These are phyloP conservation scores for Saccharum spontaneum DNA, from an alignment of 176 grass and related monocot species.

Conservation along the genomic window DNA sequence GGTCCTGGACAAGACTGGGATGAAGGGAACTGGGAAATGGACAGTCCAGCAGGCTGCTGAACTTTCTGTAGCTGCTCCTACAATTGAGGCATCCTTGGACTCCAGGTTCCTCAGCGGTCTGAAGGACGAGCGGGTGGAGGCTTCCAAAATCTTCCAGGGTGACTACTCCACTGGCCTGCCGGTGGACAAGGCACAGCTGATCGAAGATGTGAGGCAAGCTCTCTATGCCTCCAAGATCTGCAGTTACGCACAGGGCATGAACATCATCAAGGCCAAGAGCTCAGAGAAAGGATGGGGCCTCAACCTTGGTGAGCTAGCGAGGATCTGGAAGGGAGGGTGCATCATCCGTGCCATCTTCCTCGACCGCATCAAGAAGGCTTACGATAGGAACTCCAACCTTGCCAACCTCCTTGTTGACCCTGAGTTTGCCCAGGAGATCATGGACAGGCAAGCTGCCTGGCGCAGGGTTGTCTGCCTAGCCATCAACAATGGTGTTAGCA, in stretches of 20 bases:
- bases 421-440: constrained; percentile 74
- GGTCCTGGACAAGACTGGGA: constrained; percentile 85
- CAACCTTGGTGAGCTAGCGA: constrained; percentile 75
- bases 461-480: constrained; percentile 64
- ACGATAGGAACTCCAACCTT: constrained; percentile 61
- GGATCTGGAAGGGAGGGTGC: constrained; percentile 92
- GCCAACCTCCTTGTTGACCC: constrained; percentile 77
- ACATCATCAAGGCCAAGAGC: constrained; percentile 82
- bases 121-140: constrained; percentile 62
- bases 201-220: constrained; percentile 72
- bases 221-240: constrained; percentile 82
- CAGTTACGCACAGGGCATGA: constrained; percentile 83
- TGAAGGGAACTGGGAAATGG: constrained; percentile 90
- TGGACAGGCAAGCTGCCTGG: constrained; percentile 76
- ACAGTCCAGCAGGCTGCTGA: constrained; percentile 82
- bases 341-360: constrained; percentile 88
- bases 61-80: constrained; percentile 76
- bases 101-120: constrained; percentile 78
- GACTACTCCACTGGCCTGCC: constrained; percentile 34
- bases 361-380: constrained; percentile 83
- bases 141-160: constrained; percentile 68
- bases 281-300: constrained; percentile 69
- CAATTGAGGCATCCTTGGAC: constrained; percentile 80
- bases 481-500: constrained; percentile 80
- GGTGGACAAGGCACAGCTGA: constrained; percentile 75